Evolutionary conservation across 1,284 basidiomycete genomes (phyloP).

Genomic region (Cryptococcus sp.): DNA sequence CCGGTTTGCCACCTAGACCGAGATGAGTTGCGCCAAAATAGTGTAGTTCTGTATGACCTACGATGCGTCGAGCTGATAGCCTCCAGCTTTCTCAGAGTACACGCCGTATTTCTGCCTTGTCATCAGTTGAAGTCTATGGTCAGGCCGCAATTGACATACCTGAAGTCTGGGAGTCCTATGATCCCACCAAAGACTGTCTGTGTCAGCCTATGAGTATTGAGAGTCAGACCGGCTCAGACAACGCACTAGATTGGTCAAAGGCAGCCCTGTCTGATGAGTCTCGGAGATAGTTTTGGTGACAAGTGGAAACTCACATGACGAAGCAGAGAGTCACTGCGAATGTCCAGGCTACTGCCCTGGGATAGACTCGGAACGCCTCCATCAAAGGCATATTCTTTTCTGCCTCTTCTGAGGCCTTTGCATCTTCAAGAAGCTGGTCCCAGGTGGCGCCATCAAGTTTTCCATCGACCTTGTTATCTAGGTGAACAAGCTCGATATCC

Average conservation of each 20-base stretch:
- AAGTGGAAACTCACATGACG: conserved; percentile 28
- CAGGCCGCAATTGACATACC: neutral
- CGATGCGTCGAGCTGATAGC: conserved; percentile 20
- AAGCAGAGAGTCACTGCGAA: conserved; percentile 38
- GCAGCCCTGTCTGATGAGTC: neutral
- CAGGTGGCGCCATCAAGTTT: too few species aligned
- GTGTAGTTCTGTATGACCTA: too few species aligned
- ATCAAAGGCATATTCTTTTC: conserved; percentile 45
- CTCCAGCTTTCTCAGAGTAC: conserved; percentile 3
- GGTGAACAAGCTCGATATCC: too few species aligned
- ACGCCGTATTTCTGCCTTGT: conserved; percentile 6
- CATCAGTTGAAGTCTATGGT: too few species aligned
- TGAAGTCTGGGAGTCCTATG: neutral
- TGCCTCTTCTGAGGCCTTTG: conserved; percentile 17
- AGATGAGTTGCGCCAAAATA: conserved; percentile 16
- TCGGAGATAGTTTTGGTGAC: conserved; percentile 6
- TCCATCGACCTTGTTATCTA: too few species aligned
- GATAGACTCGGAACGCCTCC: conserved; percentile 45
- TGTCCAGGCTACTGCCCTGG: conserved; percentile 50
- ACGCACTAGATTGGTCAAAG: neutral
- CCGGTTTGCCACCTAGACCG: conserved; percentile 40
- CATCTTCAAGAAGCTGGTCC: neutral
- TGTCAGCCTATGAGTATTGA: neutral
- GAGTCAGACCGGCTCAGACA: neutral
- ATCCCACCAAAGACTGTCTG: neutral